phyloP scores from a whole-genome alignment of 2,329 filamentous ascomycete species.

The Pseudopyricularia cyperi region DNA sequence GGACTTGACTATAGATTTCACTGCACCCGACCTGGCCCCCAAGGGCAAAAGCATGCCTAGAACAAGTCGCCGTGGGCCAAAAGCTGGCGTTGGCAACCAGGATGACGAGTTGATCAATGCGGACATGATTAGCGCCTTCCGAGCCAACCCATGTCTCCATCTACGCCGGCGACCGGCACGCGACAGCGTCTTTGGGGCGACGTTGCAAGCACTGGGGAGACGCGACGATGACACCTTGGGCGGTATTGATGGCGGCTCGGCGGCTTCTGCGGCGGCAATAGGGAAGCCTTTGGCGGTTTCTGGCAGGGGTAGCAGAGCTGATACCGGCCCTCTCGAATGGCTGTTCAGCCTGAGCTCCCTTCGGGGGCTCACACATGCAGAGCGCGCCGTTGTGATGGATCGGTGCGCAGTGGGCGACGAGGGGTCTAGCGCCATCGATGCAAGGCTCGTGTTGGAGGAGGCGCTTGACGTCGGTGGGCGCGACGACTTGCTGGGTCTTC shows the following conservation, averaged over 20 bases:
- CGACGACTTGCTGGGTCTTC: constrained; percentile 32
- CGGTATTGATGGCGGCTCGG: constrained; percentile 6
- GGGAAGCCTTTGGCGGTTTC: background rate
- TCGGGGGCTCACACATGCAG: constrained; percentile 45
- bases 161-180: constrained; percentile 58
- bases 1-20: constrained; percentile 68
- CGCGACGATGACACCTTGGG: background rate
- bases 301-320: constrained; percentile 4
- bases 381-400: constrained; percentile 50
- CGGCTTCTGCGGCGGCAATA: background rate
- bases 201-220: constrained; percentile 56
- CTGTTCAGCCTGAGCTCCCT: constrained; percentile 53
- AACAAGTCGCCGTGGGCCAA: background rate
- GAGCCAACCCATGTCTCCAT: constrained; percentile 57
- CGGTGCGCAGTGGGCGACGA: constrained; percentile 31
- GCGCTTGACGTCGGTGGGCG: constrained; percentile 26
- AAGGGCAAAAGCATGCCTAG: background rate
- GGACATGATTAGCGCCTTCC: constrained; percentile 50
- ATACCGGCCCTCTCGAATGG: constrained; percentile 52
- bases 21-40: background rate
- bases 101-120: constrained; percentile 32
- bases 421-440: constrained; percentile 47
- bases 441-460: constrained; percentile 51
- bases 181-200: constrained; percentile 59
- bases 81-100: no score